These are phyloP conservation scores for Aquilaria agallochum DNA, from an alignment of 441 rosid genomes.

Conservation along the genomic window DNA sequence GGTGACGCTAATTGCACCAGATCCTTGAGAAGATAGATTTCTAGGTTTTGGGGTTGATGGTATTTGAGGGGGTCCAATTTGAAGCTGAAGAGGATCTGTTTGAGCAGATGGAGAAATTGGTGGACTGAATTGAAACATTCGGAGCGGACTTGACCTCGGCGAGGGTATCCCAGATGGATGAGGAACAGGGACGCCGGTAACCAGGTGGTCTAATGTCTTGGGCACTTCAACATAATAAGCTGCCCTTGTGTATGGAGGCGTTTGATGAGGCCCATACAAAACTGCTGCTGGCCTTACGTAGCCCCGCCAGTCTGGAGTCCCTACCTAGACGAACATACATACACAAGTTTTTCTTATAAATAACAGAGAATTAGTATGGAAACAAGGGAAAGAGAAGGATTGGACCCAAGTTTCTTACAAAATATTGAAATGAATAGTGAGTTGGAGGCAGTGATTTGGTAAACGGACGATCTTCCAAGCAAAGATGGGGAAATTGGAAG, in stretches of 20 bases:
- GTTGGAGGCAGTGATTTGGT: constrained; percentile 3
- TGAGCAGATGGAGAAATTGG: constrained; percentile 7
- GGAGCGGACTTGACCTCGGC: background rate
- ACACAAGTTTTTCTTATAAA: background rate
- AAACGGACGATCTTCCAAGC: constrained; percentile 16
- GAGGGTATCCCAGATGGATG: constrained; percentile 31
- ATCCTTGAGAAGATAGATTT: constrained; percentile 12
- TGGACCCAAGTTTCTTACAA: constrained; percentile 15
- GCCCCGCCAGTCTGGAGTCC: constrained; percentile 5
- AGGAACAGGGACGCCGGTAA: background rate
- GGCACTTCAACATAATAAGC: constrained; percentile 6
- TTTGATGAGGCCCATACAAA: background rate
- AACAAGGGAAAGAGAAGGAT: background rate
- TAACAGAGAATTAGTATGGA: too few species aligned
- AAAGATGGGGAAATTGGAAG: constrained; percentile 16
- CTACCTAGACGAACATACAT: constrained; percentile 5
- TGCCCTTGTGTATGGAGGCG: constrained; percentile 10
- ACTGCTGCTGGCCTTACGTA: background rate
- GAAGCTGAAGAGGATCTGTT: constrained; percentile 19
- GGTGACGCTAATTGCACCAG: constrained; percentile 18
- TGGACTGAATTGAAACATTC: background rate
- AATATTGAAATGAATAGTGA: constrained; percentile 3
- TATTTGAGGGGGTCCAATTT: constrained; percentile 19
- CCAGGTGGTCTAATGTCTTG: background rate
- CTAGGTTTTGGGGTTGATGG: background rate